Evolutionary conservation across 352 stramenopile genomes (phyloP).

Genomic region (Halophytophthora batemanensis): DNA sequence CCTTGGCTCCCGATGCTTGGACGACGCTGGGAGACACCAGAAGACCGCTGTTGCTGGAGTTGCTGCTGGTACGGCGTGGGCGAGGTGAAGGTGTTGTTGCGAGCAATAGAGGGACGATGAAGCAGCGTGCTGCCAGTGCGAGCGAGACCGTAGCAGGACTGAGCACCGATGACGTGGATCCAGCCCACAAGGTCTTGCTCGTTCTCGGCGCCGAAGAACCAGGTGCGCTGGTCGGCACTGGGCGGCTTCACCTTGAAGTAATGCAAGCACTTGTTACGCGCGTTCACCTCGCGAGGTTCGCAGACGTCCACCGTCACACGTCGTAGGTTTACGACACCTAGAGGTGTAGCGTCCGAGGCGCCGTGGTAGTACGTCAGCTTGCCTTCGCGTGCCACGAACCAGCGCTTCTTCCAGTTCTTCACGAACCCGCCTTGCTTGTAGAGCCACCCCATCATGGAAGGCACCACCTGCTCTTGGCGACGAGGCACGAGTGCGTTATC

Average conservation of each 20-base stretch:
- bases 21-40: conserved; percentile 4
- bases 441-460: conserved; percentile 66
- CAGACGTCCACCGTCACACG: conserved; percentile 59
- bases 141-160: conserved; percentile 43
- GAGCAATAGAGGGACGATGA: conserved; percentile 11
- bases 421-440: conserved; percentile 80
- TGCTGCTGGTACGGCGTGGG: conserved; percentile 26
- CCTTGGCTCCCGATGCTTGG: conserved; percentile 12
- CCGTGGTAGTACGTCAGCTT: conserved; percentile 79
- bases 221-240: conserved; percentile 56
- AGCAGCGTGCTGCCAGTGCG: conserved; percentile 12
- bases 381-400: conserved; percentile 77
- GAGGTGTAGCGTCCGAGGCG: conserved; percentile 58
- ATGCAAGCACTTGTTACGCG: conserved; percentile 51
- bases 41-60: conserved; percentile 2
- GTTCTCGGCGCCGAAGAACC: conserved; percentile 67
- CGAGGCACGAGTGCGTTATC: conserved; percentile 16
- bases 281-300: conserved; percentile 52
- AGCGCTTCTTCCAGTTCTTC: conserved; percentile 84
- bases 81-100: conserved; percentile 29
- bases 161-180: conserved; percentile 53
- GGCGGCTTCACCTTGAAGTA: conserved; percentile 73
- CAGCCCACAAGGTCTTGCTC: conserved; percentile 70
- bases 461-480: conserved; percentile 22
- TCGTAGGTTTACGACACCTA: conserved; percentile 64